Base-by-base conservation (phyloP, 345 rosid species). In the Abelmoschus esculentus region DNA sequence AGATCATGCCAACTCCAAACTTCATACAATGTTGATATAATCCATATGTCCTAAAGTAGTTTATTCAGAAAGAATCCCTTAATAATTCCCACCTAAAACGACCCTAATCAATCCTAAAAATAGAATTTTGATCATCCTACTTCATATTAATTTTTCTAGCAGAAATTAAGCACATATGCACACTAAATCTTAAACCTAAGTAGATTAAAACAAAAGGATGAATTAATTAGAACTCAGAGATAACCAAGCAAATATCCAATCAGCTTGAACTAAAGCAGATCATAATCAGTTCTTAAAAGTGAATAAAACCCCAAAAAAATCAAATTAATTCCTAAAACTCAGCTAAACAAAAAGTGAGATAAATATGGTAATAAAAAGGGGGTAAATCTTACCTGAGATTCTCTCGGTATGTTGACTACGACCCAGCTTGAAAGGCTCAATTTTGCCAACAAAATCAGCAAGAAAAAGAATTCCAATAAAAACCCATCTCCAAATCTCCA, bases 401-500 rank as follows among this genome's bases (percentile, higher is more conserved):
- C 98, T 86, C 80, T 92, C 98, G 9, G 96, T 86, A 62, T 81
- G 91, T 79, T 84, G 96, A 80, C 84, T 81, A 57, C 87, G 83
- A 67, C 85, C 82, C 54, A 85, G 73, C 76, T 86, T 85, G 67
- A 87, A 69, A 68, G 85, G 88, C 72, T 76, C 82, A 79, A 68
- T 72, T 75, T 80, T 79, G 66, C 72, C 79, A 49, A 78, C 36
- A 53, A 81, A 72, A 5, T 73, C 71, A 63, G 79, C 73, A 79
- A 36, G 52, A 42, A 58, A 84, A 38, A 82, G 62, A 64, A 87
- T 28, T 70, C 83, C 87, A 66, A 82, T 62, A 66, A 44, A 44
- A 2, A 44, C 65, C 87, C 75, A 84, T 38, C 81, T 81, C 91
- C 78, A 79, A 63, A 79, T 61, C 85, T 83, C 80, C 91, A 86